Evolutionary conservation across 1,139 yeast species (phyloP), one percentile per base, ranked within the genome.

Genomic region (Arxiozyma slooffiae): DNA sequence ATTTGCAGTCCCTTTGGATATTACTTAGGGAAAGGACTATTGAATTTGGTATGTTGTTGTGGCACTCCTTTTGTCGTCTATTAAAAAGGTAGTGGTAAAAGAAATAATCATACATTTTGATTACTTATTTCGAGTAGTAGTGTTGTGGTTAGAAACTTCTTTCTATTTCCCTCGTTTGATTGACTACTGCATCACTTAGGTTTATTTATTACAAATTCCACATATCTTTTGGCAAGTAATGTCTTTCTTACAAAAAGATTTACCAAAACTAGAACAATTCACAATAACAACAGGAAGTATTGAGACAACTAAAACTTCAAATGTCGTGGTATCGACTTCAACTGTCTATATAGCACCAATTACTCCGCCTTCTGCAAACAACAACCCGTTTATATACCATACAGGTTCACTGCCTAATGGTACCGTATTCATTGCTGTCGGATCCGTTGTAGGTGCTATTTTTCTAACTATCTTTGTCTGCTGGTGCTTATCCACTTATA

Each of bases 361-460:
- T n/a, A 71, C 78, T 1, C 84, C 85, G 4, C 95, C 95, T 0
- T 69, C 81, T 26, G 73, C 73, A 39, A 60, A 64, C 44, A 64
- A 70, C 47, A 85, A 85, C 66, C 95, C 95, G 11, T 81, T 75
- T 61, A 73, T 86, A 38, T 67, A 75, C 55, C 48, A 46, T 14
- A 67, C 73, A 48, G 70, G 78, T 14, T 65, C 62, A 37, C 71
- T 74, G 49, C 85, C 88, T 1, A 73, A 77, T 49, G 95, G 95
- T 1, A 82, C 92, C 0, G 89, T 86, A 3, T 86, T 85, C 67
- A 85, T 86, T 54, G 85, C 86, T 0, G 84, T 85, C 30, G 95
- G 94, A 0, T 73, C 82, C 14, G 73, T 82, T 44, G 79, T 82
- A 3, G 86, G 83, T 1, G 58, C 57, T 26, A 51, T 66, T 64